Evolutionary conservation across 495 filamentous ascomycete genomes (phyloP), one percentile per base, ranked within the genome.

Genomic region (Tuber calosporum): DNA sequence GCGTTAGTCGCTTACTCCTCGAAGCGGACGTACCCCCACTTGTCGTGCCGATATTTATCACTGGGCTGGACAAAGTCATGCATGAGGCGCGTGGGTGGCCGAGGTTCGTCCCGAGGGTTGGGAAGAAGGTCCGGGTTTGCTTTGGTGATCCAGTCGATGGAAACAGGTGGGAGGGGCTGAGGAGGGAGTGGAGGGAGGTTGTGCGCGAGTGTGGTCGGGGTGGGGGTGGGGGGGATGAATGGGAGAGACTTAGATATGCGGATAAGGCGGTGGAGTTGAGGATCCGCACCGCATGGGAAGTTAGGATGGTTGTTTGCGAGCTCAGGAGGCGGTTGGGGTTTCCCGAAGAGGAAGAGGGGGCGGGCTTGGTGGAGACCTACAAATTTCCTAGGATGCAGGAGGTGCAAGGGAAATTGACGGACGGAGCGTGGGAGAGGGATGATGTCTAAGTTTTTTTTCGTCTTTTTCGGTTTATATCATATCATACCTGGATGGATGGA

Each of bases 31-130:
- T 91, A 40, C 87, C 88, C 66, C 95, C 95, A 1, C 90, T 92
- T 71, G 84, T 99, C 0, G 85, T 99, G n/a, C 93, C 95, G 11
- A 92, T 99, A 82, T 99, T 94, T 86, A 88, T 97, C 70, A 91
- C 96, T 75, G 95, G 95, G 37, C 89, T 91, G 36, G 90, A 97
- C 71, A 80, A 90, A 43, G 83, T 94, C 76, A 97, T 97, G 93
- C 88, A 90, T 77, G 93, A 97, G 82, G 85, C 87, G 42, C 87
- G 95, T 22, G 81, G 80, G 34, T 96, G 87, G 73, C 95, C 94
- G n/a, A 87, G 93, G 17, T 96, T 92, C 77, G 70, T 96, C 6
- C 95, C 95, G 5, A 86, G 95, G 9, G 82, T 88, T 0, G 89
- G 90, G 37, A 92, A 93, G 80, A 84, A 84, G 0, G 84, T 97